These are phyloP conservation scores for Claviceps digitariae DNA, from an alignment of 2,329 filamentous ascomycete species.

Conservation along the genomic window DNA sequence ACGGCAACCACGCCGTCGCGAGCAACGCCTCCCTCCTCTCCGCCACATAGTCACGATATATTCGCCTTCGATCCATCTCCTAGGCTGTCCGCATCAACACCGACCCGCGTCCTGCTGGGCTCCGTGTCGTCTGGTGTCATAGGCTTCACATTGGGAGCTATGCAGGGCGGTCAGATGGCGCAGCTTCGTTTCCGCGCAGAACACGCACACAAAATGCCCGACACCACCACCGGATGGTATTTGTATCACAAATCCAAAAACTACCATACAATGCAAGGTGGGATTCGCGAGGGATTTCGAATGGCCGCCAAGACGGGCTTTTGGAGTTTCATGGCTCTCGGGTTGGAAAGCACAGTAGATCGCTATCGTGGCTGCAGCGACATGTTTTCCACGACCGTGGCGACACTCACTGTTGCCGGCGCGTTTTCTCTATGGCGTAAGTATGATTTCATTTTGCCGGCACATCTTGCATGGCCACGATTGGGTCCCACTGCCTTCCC, in stretches of 20 bases:
- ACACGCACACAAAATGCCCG: constrained; percentile 86
- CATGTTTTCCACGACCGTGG: constrained; percentile 66
- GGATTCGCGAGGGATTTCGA: constrained; percentile 61
- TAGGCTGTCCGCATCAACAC: constrained; percentile 49
- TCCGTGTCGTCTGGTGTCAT: constrained; percentile 48
- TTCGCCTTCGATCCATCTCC: constrained; percentile 21
- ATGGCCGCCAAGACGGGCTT: constrained; percentile 59
- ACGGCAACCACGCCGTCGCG: neutral
- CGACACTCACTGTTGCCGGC: constrained; percentile 73
- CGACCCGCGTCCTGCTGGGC: constrained; percentile 52
- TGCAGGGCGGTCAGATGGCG: constrained; percentile 59
- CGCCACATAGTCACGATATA: constrained; percentile 8
- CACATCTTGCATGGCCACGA: constrained; percentile 2
- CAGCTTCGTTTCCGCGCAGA: constrained; percentile 84
- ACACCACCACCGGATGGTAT: constrained; percentile 77
- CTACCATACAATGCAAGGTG: constrained; percentile 70
- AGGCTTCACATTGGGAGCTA: constrained; percentile 58
- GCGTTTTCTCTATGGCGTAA: constrained; percentile 76
- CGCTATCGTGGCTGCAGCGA: constrained; percentile 56
- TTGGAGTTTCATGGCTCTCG: constrained; percentile 65
- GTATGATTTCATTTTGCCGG: constrained; percentile 18
- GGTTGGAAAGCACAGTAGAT: constrained; percentile 65
- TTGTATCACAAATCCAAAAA: constrained; percentile 99
- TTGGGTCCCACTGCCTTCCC: neutral
- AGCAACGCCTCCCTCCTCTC: constrained; percentile 4